These are phyloP conservation scores for Globisporangium ultimum DNA, from an alignment of 352 stramenopile genomes.

Conservation along the genomic window DNA sequence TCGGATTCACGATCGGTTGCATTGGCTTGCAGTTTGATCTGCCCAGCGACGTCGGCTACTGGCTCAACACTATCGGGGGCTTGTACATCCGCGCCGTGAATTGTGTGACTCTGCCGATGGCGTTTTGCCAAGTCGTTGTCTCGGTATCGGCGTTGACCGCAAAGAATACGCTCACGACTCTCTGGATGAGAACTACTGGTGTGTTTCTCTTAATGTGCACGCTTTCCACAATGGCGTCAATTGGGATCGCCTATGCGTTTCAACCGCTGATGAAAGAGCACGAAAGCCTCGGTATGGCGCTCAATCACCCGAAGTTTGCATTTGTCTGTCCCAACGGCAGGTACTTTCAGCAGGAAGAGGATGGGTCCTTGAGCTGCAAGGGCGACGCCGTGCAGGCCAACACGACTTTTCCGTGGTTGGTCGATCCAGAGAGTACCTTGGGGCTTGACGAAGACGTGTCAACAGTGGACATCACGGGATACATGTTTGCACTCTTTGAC, in stretches of 20 bases:
- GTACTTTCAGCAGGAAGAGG: constrained; percentile 32
- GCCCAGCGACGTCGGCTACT: constrained; percentile 34
- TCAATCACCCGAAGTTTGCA: constrained; percentile 36
- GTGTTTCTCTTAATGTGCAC: constrained; percentile 33
- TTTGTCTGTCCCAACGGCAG: constrained; percentile 57
- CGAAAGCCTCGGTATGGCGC: constrained; percentile 21
- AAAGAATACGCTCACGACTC: constrained; percentile 29
- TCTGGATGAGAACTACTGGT: constrained; percentile 37
- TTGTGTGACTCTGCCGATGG: constrained; percentile 55
- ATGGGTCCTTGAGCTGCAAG: constrained; percentile 26
- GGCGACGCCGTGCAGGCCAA: constrained; percentile 25
- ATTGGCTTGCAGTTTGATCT: constrained; percentile 27
- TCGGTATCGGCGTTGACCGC: constrained; percentile 44
- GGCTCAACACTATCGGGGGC: constrained; percentile 44
- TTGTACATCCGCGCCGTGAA: constrained; percentile 62
- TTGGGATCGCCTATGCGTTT: constrained; percentile 26
- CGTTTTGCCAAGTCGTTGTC: constrained; percentile 61
- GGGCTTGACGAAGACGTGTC: constrained; percentile 40
- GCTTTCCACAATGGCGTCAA: constrained; percentile 24
- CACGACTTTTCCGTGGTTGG: constrained; percentile 54
- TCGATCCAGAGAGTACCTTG: constrained; percentile 36
- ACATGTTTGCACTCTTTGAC: constrained; percentile 36
- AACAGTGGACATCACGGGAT: constrained; percentile 35
- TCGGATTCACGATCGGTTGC: constrained; percentile 37
- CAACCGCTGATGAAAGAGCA: constrained; percentile 33